These are phyloP conservation scores for Combretum micranthum DNA, from an alignment of 345 rosid genomes.

Conservation along the genomic window DNA sequence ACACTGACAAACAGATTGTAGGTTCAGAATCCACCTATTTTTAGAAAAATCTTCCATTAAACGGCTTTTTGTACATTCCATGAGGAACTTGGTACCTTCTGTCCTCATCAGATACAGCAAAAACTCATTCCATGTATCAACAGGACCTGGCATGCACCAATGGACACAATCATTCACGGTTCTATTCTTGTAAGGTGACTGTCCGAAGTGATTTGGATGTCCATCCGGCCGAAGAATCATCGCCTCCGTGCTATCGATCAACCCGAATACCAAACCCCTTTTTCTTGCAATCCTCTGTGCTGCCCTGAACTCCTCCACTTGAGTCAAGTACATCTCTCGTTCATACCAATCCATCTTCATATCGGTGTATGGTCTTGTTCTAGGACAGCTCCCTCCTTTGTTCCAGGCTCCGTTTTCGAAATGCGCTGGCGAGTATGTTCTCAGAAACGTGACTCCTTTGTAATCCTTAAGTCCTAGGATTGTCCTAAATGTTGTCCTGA, in stretches of 20 bases:
- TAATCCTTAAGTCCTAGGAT: conserved; percentile 11
- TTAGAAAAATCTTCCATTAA: too few species aligned
- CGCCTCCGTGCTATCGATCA: conserved; percentile 25
- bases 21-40: too few species aligned
- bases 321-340: conserved; percentile 17
- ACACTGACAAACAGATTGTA: too few species aligned
- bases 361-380: conserved; percentile 28
- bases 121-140: conserved; percentile 38
- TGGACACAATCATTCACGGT: conserved; percentile 28
- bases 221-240: conserved; percentile 27
- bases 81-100: background rate
- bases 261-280: conserved; percentile 14
- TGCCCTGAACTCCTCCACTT: conserved; percentile 31
- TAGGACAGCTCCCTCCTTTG: conserved; percentile 34
- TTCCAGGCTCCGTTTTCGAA: conserved; percentile 46
- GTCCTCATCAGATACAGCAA: conserved; percentile 19
- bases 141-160: conserved; percentile 45
- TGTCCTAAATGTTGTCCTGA: conserved; percentile 20
- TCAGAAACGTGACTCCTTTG: conserved; percentile 22
- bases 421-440: conserved; percentile 44
- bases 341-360: conserved; percentile 14
- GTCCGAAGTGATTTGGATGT: conserved; percentile 25
- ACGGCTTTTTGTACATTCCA: background rate
- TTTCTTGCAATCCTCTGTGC: conserved; percentile 14
- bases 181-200: conserved; percentile 11